These are phyloP conservation scores for Penicillium odoratum DNA, from an alignment of 495 filamentous ascomycete genomes.

Conservation along the genomic window DNA sequence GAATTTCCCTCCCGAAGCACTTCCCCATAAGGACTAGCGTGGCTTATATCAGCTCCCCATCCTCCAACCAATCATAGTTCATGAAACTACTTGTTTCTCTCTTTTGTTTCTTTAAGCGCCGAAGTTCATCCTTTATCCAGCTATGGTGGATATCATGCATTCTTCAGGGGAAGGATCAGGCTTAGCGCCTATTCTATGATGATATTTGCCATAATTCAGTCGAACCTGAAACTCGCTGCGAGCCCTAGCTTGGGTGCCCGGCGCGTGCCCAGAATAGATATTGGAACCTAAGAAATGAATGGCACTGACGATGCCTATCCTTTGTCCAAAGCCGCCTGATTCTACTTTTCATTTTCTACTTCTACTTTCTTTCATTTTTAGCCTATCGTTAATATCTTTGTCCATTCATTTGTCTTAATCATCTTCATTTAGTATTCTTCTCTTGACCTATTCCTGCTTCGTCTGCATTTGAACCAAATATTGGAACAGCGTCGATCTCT, in stretches of 20 bases:
- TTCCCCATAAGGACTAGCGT: conserved; percentile 32
- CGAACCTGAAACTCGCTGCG: conserved; percentile 25
- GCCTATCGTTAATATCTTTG: conserved; percentile 15
- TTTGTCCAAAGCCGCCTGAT: conserved; percentile 4
- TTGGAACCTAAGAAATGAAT: conserved; percentile 13
- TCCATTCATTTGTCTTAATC: conserved; percentile 3
- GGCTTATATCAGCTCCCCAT: conserved; percentile 30
- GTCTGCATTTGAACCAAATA: not conserved
- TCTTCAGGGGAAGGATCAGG: conserved; percentile 14
- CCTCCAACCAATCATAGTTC: conserved; percentile 31
- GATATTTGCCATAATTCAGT: conserved; percentile 16
- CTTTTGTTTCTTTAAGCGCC: conserved; percentile 25
- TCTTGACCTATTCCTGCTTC: conserved; percentile 6
- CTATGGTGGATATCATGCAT: conserved; percentile 1
- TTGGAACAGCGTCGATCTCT: not conserved
- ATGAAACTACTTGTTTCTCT: conserved; percentile 21
- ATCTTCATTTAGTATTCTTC: conserved; percentile 1
- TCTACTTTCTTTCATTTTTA: conserved; percentile 11
- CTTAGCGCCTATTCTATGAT: conserved; percentile 23
- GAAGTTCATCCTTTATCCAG: conserved; percentile 8
- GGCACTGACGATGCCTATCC: conserved; percentile 7
- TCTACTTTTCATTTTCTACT: not conserved
- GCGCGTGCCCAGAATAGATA: conserved; percentile 34
- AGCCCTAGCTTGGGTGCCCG: conserved; percentile 26
- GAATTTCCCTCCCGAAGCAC: conserved; percentile 38